Conservation (phyloP, 495 filamentous ascomycete genomes). For the Cercophora sp. region DNA sequence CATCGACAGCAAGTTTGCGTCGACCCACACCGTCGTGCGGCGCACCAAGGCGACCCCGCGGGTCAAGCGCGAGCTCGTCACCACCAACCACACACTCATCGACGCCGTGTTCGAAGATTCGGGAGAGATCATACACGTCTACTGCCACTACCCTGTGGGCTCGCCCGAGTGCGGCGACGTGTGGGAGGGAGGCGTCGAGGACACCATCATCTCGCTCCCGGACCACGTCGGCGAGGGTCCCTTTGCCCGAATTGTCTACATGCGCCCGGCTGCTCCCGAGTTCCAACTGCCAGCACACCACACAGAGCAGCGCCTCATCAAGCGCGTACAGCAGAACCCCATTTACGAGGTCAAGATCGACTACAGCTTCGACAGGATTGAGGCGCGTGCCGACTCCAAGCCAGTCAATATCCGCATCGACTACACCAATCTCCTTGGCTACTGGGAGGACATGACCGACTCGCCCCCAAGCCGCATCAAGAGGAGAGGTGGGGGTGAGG, state of each 20-base stretch:
- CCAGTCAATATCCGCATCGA: constrained; percentile 12
- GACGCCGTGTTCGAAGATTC: constrained; percentile 27
- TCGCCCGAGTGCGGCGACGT: constrained; percentile 24
- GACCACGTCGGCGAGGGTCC: constrained; percentile 30
- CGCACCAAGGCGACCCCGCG: constrained; percentile 11
- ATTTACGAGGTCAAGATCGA: constrained; percentile 35
- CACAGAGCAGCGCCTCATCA: neutral
- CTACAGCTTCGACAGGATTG: constrained; percentile 25
- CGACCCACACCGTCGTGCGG: constrained; percentile 18
- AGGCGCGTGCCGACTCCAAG: neutral
- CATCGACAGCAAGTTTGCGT: constrained; percentile 27
- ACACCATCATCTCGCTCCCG: constrained; percentile 36
- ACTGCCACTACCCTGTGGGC: constrained; percentile 24
- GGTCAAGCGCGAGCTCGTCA: constrained; percentile 23
- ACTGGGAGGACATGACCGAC: constrained; percentile 12
- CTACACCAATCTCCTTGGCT: constrained; percentile 12
- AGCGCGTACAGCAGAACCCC: neutral
- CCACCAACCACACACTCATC: constrained; percentile 26
- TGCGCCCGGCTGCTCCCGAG: constrained; percentile 9
- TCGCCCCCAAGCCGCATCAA: too few species aligned
- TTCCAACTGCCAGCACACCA: neutral
- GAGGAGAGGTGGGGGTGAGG: too few species aligned
- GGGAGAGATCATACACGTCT: constrained; percentile 26
- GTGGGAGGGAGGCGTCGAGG: constrained; percentile 28
- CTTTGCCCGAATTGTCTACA: constrained; percentile 26